phyloP scores from a whole-genome alignment of 139 green algal species.

The Chlamydomonas schloesseri region DNA sequence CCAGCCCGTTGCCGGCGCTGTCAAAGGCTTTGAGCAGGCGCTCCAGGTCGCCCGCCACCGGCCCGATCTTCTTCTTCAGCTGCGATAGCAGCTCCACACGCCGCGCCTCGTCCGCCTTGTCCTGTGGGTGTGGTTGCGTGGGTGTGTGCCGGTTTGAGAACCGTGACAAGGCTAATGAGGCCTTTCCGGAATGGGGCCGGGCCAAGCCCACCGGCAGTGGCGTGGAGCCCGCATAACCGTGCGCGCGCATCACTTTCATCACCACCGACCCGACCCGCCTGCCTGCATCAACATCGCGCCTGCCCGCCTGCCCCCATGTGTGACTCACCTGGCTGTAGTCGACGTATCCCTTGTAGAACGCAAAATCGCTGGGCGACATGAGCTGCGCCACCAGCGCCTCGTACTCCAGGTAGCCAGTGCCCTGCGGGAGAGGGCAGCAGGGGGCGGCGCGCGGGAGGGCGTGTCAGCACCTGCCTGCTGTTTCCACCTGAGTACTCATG shows the following conservation, averaged over 20 bases:
- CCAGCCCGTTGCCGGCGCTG: slow-evolving; percentile 28
- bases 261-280: too few relatives aligned
- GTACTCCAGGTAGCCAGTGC: slow-evolving; percentile 75
- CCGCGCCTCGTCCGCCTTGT: slow-evolving; percentile 42
- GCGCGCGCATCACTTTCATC: too few relatives aligned
- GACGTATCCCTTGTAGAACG: slow-evolving; percentile 68
- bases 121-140: background rate
- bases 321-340: slow-evolving; percentile 61
- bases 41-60: slow-evolving; percentile 49
- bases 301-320: background rate
- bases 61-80: slow-evolving; percentile 55
- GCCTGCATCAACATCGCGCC: too few relatives aligned
- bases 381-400: slow-evolving; percentile 71
- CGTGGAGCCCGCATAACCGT: too few relatives aligned
- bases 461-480: too few relatives aligned
- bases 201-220: too few relatives aligned
- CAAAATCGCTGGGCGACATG: slow-evolving; percentile 72
- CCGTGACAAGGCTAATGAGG: too few relatives aligned
- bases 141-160: background rate
- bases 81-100: slow-evolving; percentile 43
- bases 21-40: slow-evolving; percentile 46
- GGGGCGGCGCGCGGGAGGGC: background rate
- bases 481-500: too few relatives aligned
- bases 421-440: slow-evolving; percentile 11
- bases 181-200: too few relatives aligned